Conservation (phyloP, 2,329 filamentous ascomycete species). For the Fusarium redolens region DNA sequence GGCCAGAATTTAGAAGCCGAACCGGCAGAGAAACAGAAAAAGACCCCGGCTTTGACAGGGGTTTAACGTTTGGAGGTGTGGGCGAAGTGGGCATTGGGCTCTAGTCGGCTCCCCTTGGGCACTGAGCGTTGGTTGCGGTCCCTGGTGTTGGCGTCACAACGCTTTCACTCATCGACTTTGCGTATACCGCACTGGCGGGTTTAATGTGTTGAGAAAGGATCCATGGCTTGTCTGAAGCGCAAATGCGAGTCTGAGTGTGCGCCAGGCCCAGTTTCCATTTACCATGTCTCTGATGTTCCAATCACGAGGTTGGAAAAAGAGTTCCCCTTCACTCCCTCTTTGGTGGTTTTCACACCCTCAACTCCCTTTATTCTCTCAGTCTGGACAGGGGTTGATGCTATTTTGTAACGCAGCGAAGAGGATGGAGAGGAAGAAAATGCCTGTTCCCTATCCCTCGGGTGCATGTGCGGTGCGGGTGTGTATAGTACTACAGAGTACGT, state of each 20-base stretch:
- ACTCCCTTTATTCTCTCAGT: conserved; percentile 31
- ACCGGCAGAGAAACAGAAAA: conserved; percentile 34
- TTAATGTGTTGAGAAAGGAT: conserved; percentile 30
- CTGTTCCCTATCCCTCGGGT: conserved; percentile 25
- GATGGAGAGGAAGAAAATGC: conserved; percentile 27
- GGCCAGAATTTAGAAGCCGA: conserved; percentile 19
- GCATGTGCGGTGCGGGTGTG: conserved; percentile 5
- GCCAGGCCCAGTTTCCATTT: conserved; percentile 43
- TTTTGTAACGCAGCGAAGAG: conserved; percentile 19
- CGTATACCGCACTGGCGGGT: conserved; percentile 41
- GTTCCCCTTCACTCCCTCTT: conserved; percentile 26
- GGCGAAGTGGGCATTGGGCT: conserved; percentile 45
- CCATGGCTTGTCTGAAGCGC: conserved; percentile 24
- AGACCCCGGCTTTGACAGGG: conserved; percentile 34
- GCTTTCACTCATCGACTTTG: conserved; percentile 42
- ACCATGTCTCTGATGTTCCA: conserved; percentile 38
- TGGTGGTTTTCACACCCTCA: conserved; percentile 23
- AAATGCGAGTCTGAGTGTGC: conserved; percentile 42
- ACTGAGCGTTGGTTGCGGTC: conserved; percentile 34
- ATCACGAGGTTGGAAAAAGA: conserved; percentile 26
- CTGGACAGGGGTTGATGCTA: conserved; percentile 32
- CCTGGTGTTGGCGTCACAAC: conserved; percentile 42
- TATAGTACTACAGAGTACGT: not conserved
- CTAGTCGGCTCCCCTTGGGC: conserved; percentile 38
- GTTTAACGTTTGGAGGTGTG: conserved; percentile 41